phyloP scores from a whole-genome alignment of 2,329 filamentous ascomycete genomes.

The Alternaria sp. region DNA sequence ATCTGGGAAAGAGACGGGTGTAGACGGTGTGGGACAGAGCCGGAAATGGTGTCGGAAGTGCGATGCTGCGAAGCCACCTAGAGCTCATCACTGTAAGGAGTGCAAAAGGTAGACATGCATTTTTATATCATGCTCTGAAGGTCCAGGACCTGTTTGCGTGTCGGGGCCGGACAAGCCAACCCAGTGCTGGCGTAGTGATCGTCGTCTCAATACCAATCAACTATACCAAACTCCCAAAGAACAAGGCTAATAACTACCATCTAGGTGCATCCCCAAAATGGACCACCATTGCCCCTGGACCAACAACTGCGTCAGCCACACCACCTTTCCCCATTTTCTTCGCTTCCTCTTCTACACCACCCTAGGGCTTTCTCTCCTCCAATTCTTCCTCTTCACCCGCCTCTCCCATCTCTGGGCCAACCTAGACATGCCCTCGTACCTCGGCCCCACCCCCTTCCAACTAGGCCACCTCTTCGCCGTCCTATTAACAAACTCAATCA shows the following conservation, averaged over 20 bases:
- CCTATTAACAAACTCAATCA: conserved; percentile 65
- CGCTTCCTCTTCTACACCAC: conserved; percentile 79
- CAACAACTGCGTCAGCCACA: conserved; percentile 80
- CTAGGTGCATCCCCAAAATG: conserved; percentile 78
- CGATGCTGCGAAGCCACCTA: conserved; percentile 74
- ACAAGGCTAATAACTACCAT: conserved; percentile 1
- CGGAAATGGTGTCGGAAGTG: conserved; percentile 79
- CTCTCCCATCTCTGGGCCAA: conserved; percentile 68
- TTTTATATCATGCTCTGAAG: not conserved
- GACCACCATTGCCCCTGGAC: conserved; percentile 91
- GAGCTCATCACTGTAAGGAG: conserved; percentile 82
- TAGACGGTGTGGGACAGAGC: conserved; percentile 31
- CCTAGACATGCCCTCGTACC: conserved; percentile 72
- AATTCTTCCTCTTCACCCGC: conserved; percentile 68
- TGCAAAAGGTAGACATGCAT: conserved; percentile 64
- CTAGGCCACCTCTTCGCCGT: conserved; percentile 70
- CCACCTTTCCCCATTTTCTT: conserved; percentile 82
- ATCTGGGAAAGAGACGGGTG: not conserved
- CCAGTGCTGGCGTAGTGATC: not conserved
- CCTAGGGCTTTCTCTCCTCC: conserved; percentile 67
- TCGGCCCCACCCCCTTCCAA: conserved; percentile 70
- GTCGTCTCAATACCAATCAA: not conserved
- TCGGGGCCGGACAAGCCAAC: not conserved
- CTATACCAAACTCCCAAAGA: not conserved
- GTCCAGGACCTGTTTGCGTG: not conserved